phyloP scores from a whole-genome alignment of 495 filamentous ascomycete species.

The Neurospora hispaniola region DNA sequence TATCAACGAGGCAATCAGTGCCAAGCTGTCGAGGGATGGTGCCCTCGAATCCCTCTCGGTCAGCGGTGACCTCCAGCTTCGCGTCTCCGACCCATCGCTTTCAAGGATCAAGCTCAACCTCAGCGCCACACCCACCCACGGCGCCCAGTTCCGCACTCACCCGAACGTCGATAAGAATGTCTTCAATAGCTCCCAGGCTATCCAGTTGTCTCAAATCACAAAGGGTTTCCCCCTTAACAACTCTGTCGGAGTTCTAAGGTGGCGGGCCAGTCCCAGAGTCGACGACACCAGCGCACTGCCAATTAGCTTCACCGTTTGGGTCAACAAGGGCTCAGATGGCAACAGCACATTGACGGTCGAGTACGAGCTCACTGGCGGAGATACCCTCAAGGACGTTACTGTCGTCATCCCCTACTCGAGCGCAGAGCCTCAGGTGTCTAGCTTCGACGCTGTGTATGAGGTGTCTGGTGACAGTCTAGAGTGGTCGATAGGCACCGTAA shows the following conservation, averaged over 20 bases:
- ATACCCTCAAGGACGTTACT: slow-evolving; percentile 67
- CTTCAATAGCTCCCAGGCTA: slow-evolving; percentile 65
- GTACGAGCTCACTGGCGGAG: slow-evolving; percentile 76
- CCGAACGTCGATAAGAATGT: slow-evolving; percentile 84
- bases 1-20: slow-evolving; percentile 76
- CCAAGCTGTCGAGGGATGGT: slow-evolving; percentile 78
- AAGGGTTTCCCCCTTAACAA: slow-evolving; percentile 86
- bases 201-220: slow-evolving; percentile 78
- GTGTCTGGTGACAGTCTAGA: slow-evolving; percentile 87
- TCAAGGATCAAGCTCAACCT: slow-evolving; percentile 82
- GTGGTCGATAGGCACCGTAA: slow-evolving; percentile 79
- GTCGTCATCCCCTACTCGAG: slow-evolving; percentile 77
- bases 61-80: slow-evolving; percentile 81
- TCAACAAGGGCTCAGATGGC: slow-evolving; percentile 69
- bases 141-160: slow-evolving; percentile 82
- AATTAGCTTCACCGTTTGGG: slow-evolving; percentile 92
- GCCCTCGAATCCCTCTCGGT: slow-evolving; percentile 72
- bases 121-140: slow-evolving; percentile 57
- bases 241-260: slow-evolving; percentile 76
- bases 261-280: slow-evolving; percentile 65
- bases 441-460: slow-evolving; percentile 88
- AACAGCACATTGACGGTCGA: slow-evolving; percentile 82
- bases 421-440: slow-evolving; percentile 77
- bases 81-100: slow-evolving; percentile 74
- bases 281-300: slow-evolving; percentile 67